Evolutionary conservation across 148 eudicot species (phyloP).

Genomic region (Silene uniflora): DNA sequence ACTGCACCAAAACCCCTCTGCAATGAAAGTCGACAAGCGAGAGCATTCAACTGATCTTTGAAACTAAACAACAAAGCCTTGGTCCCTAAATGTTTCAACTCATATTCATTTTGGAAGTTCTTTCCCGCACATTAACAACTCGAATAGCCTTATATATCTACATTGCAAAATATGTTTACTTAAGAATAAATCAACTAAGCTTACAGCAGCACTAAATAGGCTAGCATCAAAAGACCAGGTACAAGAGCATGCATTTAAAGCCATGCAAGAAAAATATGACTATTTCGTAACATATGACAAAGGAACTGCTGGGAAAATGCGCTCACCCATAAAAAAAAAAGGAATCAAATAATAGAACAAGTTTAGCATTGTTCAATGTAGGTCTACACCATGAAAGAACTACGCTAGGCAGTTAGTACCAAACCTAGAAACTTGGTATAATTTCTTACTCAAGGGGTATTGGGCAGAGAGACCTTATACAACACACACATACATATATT

Average conservation of each 20-base stretch:
- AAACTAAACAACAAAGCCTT: neutral
- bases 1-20: no score
- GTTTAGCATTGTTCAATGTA: neutral
- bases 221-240: neutral
- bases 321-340: neutral
- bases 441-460: no score
- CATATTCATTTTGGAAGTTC: neutral
- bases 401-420: neutral
- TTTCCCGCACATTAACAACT: no score
- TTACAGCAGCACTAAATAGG: neutral
- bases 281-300: neutral
- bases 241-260: neutral
- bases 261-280: neutral
- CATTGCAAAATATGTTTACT: neutral
- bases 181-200: neutral
- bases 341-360: neutral
- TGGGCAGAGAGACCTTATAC: no score
- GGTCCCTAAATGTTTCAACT: neutral
- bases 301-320: neutral
- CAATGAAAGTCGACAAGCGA: no score
- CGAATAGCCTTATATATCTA: neutral
- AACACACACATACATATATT: no score
- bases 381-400: neutral
- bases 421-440: no score
- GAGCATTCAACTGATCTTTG: neutral